Percentiles rank a stretch among this genome's conserved stretches.
Evolutionary conservation across 306 rosid species (phyloP).

Genomic region (Cucurbita moschata): DNA sequence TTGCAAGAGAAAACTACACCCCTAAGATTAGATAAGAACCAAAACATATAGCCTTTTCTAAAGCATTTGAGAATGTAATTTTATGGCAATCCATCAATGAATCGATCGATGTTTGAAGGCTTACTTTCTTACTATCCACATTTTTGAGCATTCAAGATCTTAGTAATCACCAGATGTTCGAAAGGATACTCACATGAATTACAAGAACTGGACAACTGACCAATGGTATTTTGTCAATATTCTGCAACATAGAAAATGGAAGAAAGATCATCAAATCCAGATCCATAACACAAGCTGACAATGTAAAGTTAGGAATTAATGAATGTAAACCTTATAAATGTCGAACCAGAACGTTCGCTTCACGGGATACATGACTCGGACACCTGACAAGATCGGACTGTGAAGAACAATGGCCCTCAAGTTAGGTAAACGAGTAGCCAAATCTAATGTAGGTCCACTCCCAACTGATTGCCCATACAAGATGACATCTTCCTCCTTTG

Average conservation of each 20-base stretch:
- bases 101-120: background rate
- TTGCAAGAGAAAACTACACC: background rate
- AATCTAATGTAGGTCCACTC: constrained; percentile 85
- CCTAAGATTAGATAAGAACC: background rate
- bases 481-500: constrained; percentile 82
- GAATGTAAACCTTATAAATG: constrained; percentile 68
- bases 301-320: background rate
- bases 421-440: constrained; percentile 59
- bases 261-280: constrained; percentile 7
- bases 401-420: constrained; percentile 95
- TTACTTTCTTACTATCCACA: background rate
- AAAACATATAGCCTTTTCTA: background rate
- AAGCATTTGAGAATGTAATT: background rate
- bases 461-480: constrained; percentile 96
- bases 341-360: constrained; percentile 93
- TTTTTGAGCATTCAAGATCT: background rate
- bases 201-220: constrained; percentile 79
- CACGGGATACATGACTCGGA: constrained; percentile 94
- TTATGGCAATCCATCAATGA: background rate
- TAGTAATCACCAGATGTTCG: background rate
- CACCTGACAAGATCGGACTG: constrained; percentile 87
- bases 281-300: background rate
- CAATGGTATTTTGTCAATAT: constrained; percentile 72
- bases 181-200: constrained; percentile 69
- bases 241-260: constrained; percentile 40